Conservation (phyloP, 2,329 filamentous ascomycete genomes). For the Aspergillus costaricaensis region DNA sequence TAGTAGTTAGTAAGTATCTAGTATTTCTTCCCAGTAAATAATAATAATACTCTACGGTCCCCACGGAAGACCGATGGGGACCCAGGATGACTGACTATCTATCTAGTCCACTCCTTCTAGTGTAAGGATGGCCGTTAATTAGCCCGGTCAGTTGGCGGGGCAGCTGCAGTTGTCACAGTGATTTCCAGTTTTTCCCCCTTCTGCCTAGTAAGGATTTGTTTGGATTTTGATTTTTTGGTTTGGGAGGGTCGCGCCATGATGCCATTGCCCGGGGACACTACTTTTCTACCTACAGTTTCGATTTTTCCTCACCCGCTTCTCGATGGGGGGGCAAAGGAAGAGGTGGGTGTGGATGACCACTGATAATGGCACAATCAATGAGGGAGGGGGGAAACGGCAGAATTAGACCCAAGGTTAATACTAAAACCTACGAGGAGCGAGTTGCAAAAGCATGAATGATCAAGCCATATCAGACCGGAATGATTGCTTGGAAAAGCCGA, state of each 20-base stretch:
- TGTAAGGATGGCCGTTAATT: slow-evolving; percentile 5
- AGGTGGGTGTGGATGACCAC: neutral
- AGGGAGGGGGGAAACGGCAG: neutral
- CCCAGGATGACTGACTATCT: slow-evolving; percentile 2
- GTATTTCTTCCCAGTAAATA: neutral
- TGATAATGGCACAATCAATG: neutral
- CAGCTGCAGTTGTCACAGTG: slow-evolving; percentile 18
- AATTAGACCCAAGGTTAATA: neutral
- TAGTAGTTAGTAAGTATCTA: neutral
- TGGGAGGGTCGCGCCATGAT: neutral
- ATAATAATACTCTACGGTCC: neutral
- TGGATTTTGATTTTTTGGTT: neutral
- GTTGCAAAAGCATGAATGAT: neutral
- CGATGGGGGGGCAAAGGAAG: too few species aligned
- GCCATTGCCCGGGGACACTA: neutral
- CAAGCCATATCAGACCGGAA: slow-evolving; percentile 4
- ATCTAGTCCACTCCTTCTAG: slow-evolving; percentile 14
- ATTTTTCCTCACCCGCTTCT: neutral
- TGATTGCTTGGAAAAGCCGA: neutral
- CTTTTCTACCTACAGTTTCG: too few species aligned
- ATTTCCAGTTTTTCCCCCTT: neutral
- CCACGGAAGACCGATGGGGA: slow-evolving; percentile 17
- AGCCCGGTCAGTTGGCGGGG: slow-evolving; percentile 16
- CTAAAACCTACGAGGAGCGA: neutral
- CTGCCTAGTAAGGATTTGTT: slow-evolving; percentile 9